These are phyloP conservation scores for Polytolypa hystricis DNA, from an alignment of 2,329 filamentous ascomycete species.

Conservation along the genomic window DNA sequence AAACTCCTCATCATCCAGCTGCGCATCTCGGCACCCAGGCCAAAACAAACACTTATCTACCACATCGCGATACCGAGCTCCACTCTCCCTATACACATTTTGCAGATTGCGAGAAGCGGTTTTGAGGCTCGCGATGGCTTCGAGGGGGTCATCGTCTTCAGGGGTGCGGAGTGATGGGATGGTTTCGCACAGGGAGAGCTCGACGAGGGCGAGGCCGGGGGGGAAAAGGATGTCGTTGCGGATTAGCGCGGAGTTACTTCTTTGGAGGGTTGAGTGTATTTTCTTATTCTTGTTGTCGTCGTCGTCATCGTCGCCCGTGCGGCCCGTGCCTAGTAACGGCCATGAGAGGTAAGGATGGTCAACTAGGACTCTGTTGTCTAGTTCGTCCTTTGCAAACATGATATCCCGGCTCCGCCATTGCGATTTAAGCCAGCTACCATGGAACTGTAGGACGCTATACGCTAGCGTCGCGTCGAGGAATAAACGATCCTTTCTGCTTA, in stretches of 20 bases:
- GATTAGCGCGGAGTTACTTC: neutral
- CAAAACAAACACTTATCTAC: conserved; percentile 9
- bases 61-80: conserved; percentile 7
- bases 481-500: neutral
- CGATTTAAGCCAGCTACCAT: conserved; percentile 15
- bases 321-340: neutral
- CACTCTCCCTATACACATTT: conserved; percentile 12
- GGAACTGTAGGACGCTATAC: conserved; percentile 13
- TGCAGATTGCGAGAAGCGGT: conserved; percentile 11
- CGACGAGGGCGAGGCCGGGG: conserved; percentile 10
- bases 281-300: neutral
- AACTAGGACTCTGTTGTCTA: neutral
- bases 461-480: conserved; percentile 11
- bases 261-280: neutral
- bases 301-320: too few species aligned
- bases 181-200: conserved; percentile 14
- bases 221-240: conserved; percentile 10
- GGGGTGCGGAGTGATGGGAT: conserved; percentile 8
- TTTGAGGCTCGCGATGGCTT: conserved; percentile 12
- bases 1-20: neutral
- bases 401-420: conserved; percentile 13
- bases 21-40: conserved; percentile 2
- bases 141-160: conserved; percentile 11
- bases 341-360: neutral
- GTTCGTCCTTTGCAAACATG: conserved; percentile 5